Evolutionary conservation across 2,329 filamentous ascomycete genomes (phyloP).

Genomic region (Aureobasidium sp.): DNA sequence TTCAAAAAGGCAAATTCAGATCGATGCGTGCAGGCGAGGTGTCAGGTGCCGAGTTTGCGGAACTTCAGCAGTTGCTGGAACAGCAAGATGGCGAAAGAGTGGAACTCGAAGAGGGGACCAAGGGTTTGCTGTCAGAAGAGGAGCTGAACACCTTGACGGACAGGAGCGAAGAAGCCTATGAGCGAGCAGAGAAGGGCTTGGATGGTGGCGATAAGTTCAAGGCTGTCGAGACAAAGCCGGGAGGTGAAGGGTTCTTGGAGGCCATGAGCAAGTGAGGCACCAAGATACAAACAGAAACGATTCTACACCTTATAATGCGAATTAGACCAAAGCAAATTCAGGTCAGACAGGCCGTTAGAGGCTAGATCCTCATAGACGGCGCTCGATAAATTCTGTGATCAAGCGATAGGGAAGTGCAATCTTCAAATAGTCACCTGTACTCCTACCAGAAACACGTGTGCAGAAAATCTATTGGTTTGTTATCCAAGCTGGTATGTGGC

Average conservation of each 20-base stretch:
- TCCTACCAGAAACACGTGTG: neutral
- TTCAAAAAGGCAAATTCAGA: slow-evolving; percentile 80
- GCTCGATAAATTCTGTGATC: neutral
- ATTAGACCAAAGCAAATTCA: neutral
- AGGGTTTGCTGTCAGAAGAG: slow-evolving; percentile 60
- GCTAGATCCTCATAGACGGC: neutral
- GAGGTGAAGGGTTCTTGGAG: slow-evolving; percentile 37
- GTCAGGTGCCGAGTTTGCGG: slow-evolving; percentile 42
- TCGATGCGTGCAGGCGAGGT: slow-evolving; percentile 33
- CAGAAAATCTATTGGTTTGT: neutral
- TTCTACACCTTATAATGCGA: neutral
- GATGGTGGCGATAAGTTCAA: slow-evolving; percentile 51
- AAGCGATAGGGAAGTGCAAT: neutral
- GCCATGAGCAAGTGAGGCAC: slow-evolving; percentile 33
- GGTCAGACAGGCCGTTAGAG: neutral
- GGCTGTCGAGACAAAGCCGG: slow-evolving; percentile 63
- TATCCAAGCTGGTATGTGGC: neutral
- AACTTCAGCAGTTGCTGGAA: slow-evolving; percentile 37
- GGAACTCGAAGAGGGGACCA: slow-evolving; percentile 41
- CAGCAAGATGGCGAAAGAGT: slow-evolving; percentile 59
- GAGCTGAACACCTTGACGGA: slow-evolving; percentile 76
- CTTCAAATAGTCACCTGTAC: neutral
- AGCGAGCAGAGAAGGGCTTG: slow-evolving; percentile 66
- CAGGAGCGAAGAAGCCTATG: slow-evolving; percentile 57
- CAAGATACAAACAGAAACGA: neutral